Conservation (phyloP, 352 stramenopile genomes). For the Phytopythium chamaehyphon region DNA sequence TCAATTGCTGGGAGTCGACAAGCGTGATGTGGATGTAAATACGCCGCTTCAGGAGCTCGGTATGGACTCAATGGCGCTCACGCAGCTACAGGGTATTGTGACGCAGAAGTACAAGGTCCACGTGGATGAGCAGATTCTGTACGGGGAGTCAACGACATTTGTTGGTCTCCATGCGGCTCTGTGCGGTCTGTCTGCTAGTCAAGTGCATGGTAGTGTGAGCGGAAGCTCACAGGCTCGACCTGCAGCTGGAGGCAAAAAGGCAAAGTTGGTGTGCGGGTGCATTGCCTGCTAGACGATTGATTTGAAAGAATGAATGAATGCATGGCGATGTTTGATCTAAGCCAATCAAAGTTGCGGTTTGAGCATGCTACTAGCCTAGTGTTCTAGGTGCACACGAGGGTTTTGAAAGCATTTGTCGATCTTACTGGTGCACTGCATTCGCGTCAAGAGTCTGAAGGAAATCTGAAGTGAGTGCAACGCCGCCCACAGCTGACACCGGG, state of each 20-base stretch:
- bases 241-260: conserved; percentile 20
- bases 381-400: too few species aligned
- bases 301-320: background rate
- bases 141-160: conserved; percentile 84
- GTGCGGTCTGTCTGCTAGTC: conserved; percentile 30
- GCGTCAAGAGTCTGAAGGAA: background rate
- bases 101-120: conserved; percentile 86
- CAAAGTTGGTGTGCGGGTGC: conserved; percentile 68
- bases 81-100: conserved; percentile 94
- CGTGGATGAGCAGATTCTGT: conserved; percentile 92
- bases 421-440: background rate
- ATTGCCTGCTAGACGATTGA: conserved; percentile 49
- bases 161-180: conserved; percentile 76
- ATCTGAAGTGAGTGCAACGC: background rate
- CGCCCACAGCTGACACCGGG: too few species aligned
- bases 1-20: conserved; percentile 50
- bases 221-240: conserved; percentile 12
- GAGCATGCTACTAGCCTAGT: too few species aligned
- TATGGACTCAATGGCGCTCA: conserved; percentile 94
- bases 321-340: too few species aligned
- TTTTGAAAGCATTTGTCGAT: background rate
- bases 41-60: conserved; percentile 69
- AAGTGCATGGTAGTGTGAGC: background rate
- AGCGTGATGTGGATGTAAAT: conserved; percentile 38
- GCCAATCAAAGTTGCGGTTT: too few species aligned